phyloP scores from a whole-genome alignment of 139 green algal species.

The Micractinium sp. region DNA sequence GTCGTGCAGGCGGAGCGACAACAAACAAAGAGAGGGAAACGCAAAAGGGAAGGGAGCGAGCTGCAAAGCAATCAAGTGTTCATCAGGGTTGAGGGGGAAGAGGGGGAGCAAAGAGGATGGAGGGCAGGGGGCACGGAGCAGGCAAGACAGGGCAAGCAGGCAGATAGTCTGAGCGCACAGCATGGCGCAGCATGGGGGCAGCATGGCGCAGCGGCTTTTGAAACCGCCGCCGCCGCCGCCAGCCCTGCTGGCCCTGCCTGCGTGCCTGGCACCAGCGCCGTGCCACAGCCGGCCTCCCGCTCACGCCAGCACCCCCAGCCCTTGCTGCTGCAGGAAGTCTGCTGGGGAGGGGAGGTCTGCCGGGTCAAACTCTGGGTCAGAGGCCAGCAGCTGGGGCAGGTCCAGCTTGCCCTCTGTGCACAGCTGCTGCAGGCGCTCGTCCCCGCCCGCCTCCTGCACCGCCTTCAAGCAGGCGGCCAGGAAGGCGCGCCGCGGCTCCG shows the following conservation, averaged over 20 bases:
- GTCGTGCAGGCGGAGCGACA: no score
- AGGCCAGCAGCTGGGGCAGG: constrained; percentile 53
- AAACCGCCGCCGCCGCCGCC: no score
- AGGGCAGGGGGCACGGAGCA: no score
- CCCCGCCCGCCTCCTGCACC: constrained; percentile 42
- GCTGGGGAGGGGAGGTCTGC: constrained; percentile 50
- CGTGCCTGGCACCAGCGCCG: not conserved
- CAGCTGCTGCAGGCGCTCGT: constrained; percentile 40
- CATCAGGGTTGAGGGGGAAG: no score
- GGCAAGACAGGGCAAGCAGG: not conserved
- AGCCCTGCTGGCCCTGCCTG: not conserved
- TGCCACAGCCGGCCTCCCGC: not conserved
- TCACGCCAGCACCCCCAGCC: constrained; percentile 47
- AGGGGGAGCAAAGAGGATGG: no score
- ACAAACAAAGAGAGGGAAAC: no score
- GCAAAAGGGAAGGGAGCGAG: not conserved
- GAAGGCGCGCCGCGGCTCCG: constrained; percentile 68
- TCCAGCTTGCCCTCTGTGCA: constrained; percentile 49
- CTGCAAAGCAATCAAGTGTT: not conserved
- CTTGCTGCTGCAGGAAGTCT: constrained; percentile 63
- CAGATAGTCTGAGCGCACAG: no score
- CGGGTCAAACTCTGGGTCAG: constrained; percentile 74
- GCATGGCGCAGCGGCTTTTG: no score
- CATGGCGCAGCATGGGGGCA: no score
- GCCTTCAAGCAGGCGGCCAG: constrained; percentile 59